A percentile compares a stretch with the other conserved stretches of the same genome.
Evolutionary conservation across 2,329 filamentous ascomycete species (phyloP).

Genomic region (Calonectria fujianensis): DNA sequence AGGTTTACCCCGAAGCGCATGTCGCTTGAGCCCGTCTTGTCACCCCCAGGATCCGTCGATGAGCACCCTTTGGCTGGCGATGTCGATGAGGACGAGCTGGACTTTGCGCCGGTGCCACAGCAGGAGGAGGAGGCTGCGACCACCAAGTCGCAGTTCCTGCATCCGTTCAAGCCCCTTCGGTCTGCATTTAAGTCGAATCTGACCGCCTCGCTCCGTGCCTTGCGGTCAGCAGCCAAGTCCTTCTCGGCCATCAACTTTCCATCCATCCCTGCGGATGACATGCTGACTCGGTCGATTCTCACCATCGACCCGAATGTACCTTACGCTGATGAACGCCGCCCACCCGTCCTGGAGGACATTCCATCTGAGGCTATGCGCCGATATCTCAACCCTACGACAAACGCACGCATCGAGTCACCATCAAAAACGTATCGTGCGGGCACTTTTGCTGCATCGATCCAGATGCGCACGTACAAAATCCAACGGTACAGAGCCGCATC

Average conservation of each 20-base stretch:
- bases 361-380: conserved; percentile 80
- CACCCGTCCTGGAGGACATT: conserved; percentile 77
- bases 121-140: conserved; percentile 59
- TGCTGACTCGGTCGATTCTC: conserved; percentile 80
- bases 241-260: conserved; percentile 78
- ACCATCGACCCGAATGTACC: conserved; percentile 80
- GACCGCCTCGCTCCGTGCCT: conserved; percentile 78
- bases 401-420: conserved; percentile 57
- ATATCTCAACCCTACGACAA: conserved; percentile 79
- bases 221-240: conserved; percentile 78
- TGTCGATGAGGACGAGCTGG: conserved; percentile 63
- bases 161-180: conserved; percentile 69
- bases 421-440: conserved; percentile 57
- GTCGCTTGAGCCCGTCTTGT: conserved; percentile 73
- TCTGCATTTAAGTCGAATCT: conserved; percentile 81
- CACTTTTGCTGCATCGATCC: conserved; percentile 79
- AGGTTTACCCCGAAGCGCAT: conserved; percentile 65
- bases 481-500: conserved; percentile 67
- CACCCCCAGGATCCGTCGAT: conserved; percentile 71
- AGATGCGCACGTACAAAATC: conserved; percentile 83
- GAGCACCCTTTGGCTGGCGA: conserved; percentile 70
- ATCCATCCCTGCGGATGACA: conserved; percentile 79
- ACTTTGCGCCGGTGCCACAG: conserved; percentile 68
- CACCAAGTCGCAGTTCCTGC: conserved; percentile 58
- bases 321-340: conserved; percentile 80